Base-by-base conservation (phyloP, 805 yeast species). In the Saturnispora sanitii region DNA sequence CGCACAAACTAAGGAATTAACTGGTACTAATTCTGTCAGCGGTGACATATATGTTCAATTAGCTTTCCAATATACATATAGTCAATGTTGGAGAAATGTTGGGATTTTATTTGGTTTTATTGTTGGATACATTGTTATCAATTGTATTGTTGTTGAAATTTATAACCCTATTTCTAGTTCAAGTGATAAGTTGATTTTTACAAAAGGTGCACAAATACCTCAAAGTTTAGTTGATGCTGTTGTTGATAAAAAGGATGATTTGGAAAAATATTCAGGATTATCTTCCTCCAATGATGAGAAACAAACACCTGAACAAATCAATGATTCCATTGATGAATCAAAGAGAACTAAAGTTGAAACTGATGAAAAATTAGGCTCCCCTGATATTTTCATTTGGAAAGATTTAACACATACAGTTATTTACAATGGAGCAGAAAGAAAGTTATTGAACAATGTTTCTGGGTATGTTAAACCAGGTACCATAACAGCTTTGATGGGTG, bases 51-150 rank as follows among this genome's bases (percentile, higher is more conserved):
- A 74, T 49, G 41, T 77, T 11, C 45, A 46, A 4, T 51, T 50
- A 3, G 56, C 76, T 7, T 84, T 58, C 58, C 54, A 58, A 32
- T 85, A 79, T 64, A 54, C 54, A 17, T 75, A 68, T 51, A 47
- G 58, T 17, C 84, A 85, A 58, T 68, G 72, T 37, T 85, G 95
- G 95, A 76, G 94, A 65, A 82, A 85, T 57, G 68, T 80, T 43
- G 95, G 78, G 43, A 68, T 73, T 43, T 41, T 65, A 42, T 44
- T 70, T 49, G 71, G 56, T 4, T 70, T 65, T 49, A 56, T 64
- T 30, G 29, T 68, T 13, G 66, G 70, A 46, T 68, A 68, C 55
- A 47, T 70, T 25, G 21, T 37, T 2, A 45, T 60, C 26, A 51
- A 56, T 35, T 45, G 55, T 4, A 5, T 60, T 18, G 45, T 57